These are phyloP conservation scores for Hevea brasiliensis DNA, from an alignment of 345 rosid species.

Conservation along the genomic window DNA sequence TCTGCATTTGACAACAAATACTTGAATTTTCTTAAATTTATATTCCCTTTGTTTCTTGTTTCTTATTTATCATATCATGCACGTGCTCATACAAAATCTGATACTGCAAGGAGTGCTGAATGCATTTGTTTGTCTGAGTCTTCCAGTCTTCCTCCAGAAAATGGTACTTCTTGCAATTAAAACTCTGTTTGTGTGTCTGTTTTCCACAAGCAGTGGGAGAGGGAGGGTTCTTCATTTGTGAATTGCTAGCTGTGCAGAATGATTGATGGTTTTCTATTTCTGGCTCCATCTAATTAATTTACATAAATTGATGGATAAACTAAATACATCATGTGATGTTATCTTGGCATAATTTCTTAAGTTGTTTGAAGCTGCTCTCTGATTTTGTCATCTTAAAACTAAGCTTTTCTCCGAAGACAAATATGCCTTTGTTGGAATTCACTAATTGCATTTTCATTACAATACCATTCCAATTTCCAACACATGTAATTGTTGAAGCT, in stretches of 20 bases:
- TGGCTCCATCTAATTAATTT: background rate
- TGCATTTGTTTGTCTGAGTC: no score
- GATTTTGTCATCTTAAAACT: no score
- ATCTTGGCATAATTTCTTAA: background rate
- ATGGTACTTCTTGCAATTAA: conserved; percentile 44
- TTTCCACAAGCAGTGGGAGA: background rate
- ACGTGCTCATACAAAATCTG: background rate
- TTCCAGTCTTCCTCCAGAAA: conserved; percentile 72
- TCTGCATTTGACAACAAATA: no score
- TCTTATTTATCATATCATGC: background rate
- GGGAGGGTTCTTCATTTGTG: background rate
- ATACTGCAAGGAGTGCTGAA: conserved; percentile 63
- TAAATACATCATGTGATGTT: background rate
- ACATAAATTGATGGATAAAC: background rate
- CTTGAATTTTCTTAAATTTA: no score
- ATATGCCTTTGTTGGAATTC: no score
- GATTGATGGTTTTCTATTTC: background rate
- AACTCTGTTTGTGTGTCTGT: background rate
- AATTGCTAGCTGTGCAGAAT: background rate
- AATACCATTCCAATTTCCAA: background rate
- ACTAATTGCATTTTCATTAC: no score
- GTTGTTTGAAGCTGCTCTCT: background rate
- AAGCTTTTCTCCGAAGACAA: no score
- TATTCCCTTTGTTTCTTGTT: no score
- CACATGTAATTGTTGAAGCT: background rate